phyloP scores from a whole-genome alignment of 2,329 filamentous ascomycete species.

The Fusarium algeriense region DNA sequence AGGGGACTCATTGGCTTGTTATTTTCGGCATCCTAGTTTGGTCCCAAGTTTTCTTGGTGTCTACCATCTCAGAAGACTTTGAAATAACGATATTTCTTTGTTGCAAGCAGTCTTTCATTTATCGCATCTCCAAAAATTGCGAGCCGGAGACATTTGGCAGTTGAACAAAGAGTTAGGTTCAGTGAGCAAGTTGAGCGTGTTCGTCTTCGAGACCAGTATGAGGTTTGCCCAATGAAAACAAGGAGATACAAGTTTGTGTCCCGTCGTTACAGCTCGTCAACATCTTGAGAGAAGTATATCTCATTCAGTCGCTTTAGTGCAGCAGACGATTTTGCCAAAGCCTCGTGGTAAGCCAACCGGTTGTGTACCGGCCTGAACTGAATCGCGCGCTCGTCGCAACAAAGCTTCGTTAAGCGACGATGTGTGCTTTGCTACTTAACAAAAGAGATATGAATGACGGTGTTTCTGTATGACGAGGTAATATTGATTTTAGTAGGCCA shows the following conservation, averaged over 20 bases:
- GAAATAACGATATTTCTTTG: slow-evolving; percentile 9
- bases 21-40: too few species aligned
- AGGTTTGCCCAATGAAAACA: not conserved
- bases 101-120: not conserved
- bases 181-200: not conserved
- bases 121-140: too few species aligned
- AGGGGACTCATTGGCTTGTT: too few species aligned
- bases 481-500: too few species aligned
- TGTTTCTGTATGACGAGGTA: too few species aligned
- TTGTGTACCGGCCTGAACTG: too few species aligned
- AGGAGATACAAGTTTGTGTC: not conserved
- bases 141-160: not conserved
- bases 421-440: not conserved
- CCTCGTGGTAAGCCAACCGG: not conserved
- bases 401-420: not conserved
- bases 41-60: too few species aligned
- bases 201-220: not conserved
- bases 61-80: slow-evolving; percentile 18
- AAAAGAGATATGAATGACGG: too few species aligned
- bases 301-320: not conserved
- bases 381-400: not conserved
- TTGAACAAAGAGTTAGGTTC: not conserved
- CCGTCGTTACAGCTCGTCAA: not conserved
- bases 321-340: not conserved
- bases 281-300: not conserved